phyloP scores from a whole-genome alignment of 192 early-diverging fungal genomes.

The Coemansia brasiliensis region DNA sequence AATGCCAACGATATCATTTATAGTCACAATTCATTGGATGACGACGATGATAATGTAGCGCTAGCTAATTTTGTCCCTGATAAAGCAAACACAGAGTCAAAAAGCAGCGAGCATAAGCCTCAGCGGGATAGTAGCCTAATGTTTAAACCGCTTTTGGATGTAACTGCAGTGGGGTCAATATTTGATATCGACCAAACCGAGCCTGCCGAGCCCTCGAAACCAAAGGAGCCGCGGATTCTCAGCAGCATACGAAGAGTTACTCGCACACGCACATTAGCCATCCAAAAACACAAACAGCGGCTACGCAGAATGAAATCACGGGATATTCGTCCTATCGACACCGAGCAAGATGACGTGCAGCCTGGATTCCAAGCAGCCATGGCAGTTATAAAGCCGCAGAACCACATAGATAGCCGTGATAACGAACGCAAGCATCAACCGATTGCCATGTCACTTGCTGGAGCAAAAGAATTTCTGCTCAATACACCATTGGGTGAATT shows the following conservation, averaged over 20 bases:
- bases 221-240: slow-evolving; percentile 4
- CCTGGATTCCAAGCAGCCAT: slow-evolving; percentile 7
- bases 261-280: not conserved
- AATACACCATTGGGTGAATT: slow-evolving; percentile 57
- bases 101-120: slow-evolving; percentile 8
- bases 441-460: slow-evolving; percentile 47
- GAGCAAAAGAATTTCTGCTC: slow-evolving; percentile 44
- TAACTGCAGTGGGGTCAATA: slow-evolving; percentile 29
- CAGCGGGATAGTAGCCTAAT: slow-evolving; percentile 42
- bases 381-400: not conserved
- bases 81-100: not conserved
- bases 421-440: slow-evolving; percentile 12
- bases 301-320: slow-evolving; percentile 2
- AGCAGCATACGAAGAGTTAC: slow-evolving; percentile 24
- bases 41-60: slow-evolving; percentile 2
- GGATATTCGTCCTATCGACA: slow-evolving; percentile 23
- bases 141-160: slow-evolving; percentile 45
- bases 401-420: not conserved
- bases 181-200: slow-evolving; percentile 22
- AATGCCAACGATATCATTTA: not conserved
- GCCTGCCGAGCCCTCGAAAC: not conserved
- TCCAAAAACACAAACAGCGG: not conserved
- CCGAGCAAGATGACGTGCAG: slow-evolving; percentile 8
- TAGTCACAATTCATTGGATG: not conserved
- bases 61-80: not conserved